Evolutionary conservation across 2,329 filamentous ascomycete species (phyloP).

Genomic region (Hypoxylon sp.): DNA sequence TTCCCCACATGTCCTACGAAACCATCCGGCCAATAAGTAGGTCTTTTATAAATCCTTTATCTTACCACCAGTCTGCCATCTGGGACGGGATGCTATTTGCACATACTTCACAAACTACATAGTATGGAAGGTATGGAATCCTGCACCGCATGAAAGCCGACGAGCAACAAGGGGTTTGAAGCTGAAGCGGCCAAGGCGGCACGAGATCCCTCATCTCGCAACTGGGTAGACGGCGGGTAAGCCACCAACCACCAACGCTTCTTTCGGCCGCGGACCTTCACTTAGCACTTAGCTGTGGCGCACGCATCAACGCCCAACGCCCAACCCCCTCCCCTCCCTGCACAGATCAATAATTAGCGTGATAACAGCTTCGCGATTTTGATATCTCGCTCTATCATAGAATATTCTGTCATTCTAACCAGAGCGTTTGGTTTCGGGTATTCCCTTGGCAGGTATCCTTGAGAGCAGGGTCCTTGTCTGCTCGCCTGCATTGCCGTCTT

Average conservation of each 20-base stretch:
- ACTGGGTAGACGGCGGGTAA: not conserved
- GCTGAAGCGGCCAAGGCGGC: not conserved
- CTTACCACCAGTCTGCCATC: not conserved
- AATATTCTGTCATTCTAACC: not conserved
- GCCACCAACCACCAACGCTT: not conserved
- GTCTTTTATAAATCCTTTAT: not conserved
- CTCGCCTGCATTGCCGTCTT: not conserved
- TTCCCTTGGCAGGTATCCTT: too few species aligned
- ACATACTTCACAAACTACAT: too few species aligned
- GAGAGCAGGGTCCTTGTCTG: not conserved
- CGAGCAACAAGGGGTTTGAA: not conserved
- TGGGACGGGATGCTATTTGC: too few species aligned
- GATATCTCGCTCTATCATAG: not conserved
- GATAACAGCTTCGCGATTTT: not conserved
- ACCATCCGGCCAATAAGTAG: not conserved
- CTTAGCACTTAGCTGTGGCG: not conserved
- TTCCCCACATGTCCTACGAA: not conserved
- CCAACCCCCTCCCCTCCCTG: too few species aligned
- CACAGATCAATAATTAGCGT: not conserved
- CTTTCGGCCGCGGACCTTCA: too few species aligned
- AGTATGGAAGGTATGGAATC: not conserved
- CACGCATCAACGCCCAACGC: not conserved
- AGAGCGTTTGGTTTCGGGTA: not conserved
- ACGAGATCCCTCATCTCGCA: not conserved
- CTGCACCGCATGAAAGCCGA: not conserved